Conservation (phyloP, 768 basidiomycete species). For the Hypholoma fasciculare region DNA sequence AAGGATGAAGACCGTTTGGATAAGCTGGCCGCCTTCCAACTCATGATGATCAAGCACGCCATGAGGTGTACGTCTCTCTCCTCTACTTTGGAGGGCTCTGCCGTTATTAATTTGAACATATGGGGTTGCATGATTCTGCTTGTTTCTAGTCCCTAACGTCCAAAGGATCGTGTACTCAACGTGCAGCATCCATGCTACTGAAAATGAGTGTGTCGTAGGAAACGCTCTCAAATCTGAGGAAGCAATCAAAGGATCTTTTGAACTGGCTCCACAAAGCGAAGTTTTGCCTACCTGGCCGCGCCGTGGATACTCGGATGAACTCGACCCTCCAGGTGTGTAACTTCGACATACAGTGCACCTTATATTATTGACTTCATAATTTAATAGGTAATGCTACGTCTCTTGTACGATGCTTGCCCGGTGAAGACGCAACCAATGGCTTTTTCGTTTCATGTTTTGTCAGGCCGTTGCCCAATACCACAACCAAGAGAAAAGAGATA, state of each 20-base stretch:
- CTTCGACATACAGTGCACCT: not conserved
- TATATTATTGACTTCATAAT: not conserved
- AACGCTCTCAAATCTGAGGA: slow-evolving; percentile 72
- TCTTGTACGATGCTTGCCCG: slow-evolving; percentile 72
- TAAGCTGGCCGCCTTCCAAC: slow-evolving; percentile 87
- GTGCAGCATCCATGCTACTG: slow-evolving; percentile 89
- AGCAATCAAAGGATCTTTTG: slow-evolving; percentile 59
- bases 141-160: slow-evolving; percentile 66
- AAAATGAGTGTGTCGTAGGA: slow-evolving; percentile 91
- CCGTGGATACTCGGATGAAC: slow-evolving; percentile 69
- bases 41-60: slow-evolving; percentile 90
- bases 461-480: slow-evolving; percentile 14
- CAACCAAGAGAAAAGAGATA: slow-evolving; percentile 16
- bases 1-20: slow-evolving; percentile 66
- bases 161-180: slow-evolving; percentile 93
- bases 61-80: slow-evolving; percentile 74
- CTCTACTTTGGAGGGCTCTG: slow-evolving; percentile 2
- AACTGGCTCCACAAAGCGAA: slow-evolving; percentile 60
- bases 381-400: slow-evolving; percentile 55
- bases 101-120: slow-evolving; percentile 15
- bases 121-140: slow-evolving; percentile 8
- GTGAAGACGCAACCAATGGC: slow-evolving; percentile 89
- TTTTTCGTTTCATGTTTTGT: slow-evolving; percentile 98
- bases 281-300: slow-evolving; percentile 85
- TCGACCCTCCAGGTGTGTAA: slow-evolving; percentile 51